Evolutionary conservation across 2,329 filamentous ascomycete genomes (phyloP).

Genomic region (Leptographium galeiforme): DNA sequence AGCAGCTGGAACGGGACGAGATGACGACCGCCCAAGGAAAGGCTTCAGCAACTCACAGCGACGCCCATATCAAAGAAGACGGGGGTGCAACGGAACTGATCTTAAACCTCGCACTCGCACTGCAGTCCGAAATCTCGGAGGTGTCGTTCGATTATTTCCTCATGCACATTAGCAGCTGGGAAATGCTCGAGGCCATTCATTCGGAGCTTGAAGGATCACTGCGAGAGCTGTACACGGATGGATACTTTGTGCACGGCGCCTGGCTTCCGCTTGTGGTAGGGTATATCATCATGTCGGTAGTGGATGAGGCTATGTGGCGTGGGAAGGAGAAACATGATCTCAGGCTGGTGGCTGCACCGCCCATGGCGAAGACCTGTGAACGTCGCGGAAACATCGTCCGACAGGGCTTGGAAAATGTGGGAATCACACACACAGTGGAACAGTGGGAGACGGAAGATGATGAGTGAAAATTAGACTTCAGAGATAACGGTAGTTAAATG

Average conservation of each 20-base stretch:
- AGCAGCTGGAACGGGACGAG: conserved; percentile 1
- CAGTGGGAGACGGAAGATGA: no score
- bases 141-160: conserved; percentile 25
- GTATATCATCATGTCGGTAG: conserved; percentile 23
- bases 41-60: background rate
- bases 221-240: conserved; percentile 17
- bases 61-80: background rate
- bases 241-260: conserved; percentile 23
- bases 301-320: background rate
- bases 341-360: background rate
- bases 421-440: no score
- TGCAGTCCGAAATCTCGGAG: conserved; percentile 23
- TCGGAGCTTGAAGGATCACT: conserved; percentile 19
- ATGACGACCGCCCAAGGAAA: background rate
- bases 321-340: background rate
- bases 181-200: conserved; percentile 20
- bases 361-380: background rate
- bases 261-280: conserved; percentile 27
- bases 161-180: conserved; percentile 27
- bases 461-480: no score
- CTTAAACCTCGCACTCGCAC: conserved; percentile 16
- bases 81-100: background rate
- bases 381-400: no score
- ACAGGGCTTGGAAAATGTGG: no score
- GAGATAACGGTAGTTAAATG: no score